Evolutionary conservation across 352 stramenopile genomes (phyloP), one percentile per base, ranked within the genome.

Genomic region (Globisporangium barbulae): DNA sequence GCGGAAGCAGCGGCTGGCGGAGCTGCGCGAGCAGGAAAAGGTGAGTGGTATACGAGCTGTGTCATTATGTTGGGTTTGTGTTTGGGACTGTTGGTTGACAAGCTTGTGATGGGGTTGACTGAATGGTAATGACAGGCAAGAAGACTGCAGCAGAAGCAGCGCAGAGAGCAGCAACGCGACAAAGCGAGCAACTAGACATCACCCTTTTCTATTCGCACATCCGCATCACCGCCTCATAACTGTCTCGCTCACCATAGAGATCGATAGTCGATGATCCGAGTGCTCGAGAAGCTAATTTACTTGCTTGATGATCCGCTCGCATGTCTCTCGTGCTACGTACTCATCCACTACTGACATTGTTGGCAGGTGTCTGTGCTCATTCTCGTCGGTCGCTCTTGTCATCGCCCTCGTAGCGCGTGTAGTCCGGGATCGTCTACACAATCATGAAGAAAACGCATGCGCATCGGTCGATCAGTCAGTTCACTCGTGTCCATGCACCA

Each of bases 1-100:
- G n/a, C 79, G 86, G 21, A 80, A 80, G 47, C 61, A 92, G 59
- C 82, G 83, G 22, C 74, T 91, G 15, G 39, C 83, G 33, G 78
- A 92, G 58, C 56, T 95, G 47, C 78, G 81, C 13, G 73, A 91
- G 30, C 74, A 91, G 47, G 84, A 92, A 67, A 88, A 89, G 74
- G 79, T 90, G 22, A 57, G 70, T 39, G 5, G 12, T 2, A 19
- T 52, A 3, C 21, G 10, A 17, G 52, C 22, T 15, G 17, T 19
- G 19, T 25, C 19, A 22, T 17, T 10, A 30, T 59, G 60, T 47
- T 55, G 21, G 5, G 17, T 19, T 3, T 47, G 4, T 52, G 25
- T n/a, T 37, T 45, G 12, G 15, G 5, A 45, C 35, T 35, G 15
- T 15, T 45, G 42, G 30, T 9, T 54, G 17, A 35, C 17, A 49